Evolutionary conservation across 2,329 filamentous ascomycete species (phyloP), one percentile per base, ranked within the genome.

Genomic region (Colletotrichum spaethianum): DNA sequence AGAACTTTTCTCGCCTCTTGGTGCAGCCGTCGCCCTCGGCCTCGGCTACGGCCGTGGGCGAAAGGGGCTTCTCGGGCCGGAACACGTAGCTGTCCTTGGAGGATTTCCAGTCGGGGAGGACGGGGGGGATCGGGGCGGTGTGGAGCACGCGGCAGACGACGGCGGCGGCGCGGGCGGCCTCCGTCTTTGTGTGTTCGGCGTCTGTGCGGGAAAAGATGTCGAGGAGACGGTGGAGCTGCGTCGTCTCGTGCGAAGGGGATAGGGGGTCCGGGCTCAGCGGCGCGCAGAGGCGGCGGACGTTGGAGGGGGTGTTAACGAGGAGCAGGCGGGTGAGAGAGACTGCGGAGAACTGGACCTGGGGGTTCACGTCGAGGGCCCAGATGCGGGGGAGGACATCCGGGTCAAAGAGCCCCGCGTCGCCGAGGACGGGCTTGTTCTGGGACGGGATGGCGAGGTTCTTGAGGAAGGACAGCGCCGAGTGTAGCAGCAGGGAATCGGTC

Each of bases 381-480:
- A 92, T 82, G 1, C 85, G 84, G 0, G 90, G 89, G 1, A 92
- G 82, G 40, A 86, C 80, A 3, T 75, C 67, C 0, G 81, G 75
- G 7, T 84, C 81, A 4, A 91, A 81, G 2, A 91, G 80, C 0
- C 80, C 79, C 4, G 81, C 78, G 6, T 80, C 79, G 20, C 86
- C 86, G 1, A 92, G 82, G 0, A 80, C 59, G 2, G 83, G 73
- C 77, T 91, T 92, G 80, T 92, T 92, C 33, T 79, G 77, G 0
- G 80, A 68, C 0, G 90, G 88, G 62, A 92, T 89, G 33, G 90
- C 88, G 11, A 92, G 86, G 77, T 92, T 92, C 79, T 91, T 92
- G 72, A 92, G 85, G 76, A 91, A 91, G 9, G 89, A 87, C 23
- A 92, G 82, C 2, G 84, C 82, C 1, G 89, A 85, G 76, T 92